These are phyloP conservation scores for Cystofilobasidium macerans DNA, from an alignment of 768 basidiomycete genomes.

Conservation along the genomic window DNA sequence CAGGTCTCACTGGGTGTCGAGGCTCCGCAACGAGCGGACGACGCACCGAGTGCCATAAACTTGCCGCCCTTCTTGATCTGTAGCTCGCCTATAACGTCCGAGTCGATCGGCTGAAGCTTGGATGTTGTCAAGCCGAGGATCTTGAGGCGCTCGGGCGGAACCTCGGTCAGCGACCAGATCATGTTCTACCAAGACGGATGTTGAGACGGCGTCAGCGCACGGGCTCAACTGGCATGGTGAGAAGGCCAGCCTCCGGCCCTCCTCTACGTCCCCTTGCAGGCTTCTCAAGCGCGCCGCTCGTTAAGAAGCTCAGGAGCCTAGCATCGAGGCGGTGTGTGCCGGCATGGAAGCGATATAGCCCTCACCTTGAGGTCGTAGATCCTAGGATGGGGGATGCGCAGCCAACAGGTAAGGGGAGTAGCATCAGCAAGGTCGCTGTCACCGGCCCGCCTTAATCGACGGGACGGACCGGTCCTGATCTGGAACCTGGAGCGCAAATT, in stretches of 20 bases:
- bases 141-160: constrained; percentile 77
- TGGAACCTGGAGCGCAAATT: constrained; percentile 7
- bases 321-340: too few species aligned
- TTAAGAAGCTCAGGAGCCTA: too few species aligned
- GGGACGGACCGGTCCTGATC: constrained; percentile 18
- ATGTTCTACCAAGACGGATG: constrained; percentile 33
- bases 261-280: too few species aligned
- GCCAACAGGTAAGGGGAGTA: too few species aligned
- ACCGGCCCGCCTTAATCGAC: neutral
- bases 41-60: constrained; percentile 76
- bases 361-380: constrained; percentile 71
- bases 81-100: constrained; percentile 55
- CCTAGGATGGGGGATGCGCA: constrained; percentile 43
- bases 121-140: constrained; percentile 74
- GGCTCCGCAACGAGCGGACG: constrained; percentile 31
- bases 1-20: neutral
- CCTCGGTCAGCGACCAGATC: constrained; percentile 58
- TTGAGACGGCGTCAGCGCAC: neutral
- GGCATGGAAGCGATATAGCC: too few species aligned
- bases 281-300: too few species aligned
- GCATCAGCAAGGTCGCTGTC: neutral
- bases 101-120: constrained; percentile 60
- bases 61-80: constrained; percentile 53
- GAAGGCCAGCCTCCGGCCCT: too few species aligned
- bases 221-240: too few species aligned